Base-by-base conservation (phyloP, 805 yeast species). In the Metschnikowia corniflorae region DNA sequence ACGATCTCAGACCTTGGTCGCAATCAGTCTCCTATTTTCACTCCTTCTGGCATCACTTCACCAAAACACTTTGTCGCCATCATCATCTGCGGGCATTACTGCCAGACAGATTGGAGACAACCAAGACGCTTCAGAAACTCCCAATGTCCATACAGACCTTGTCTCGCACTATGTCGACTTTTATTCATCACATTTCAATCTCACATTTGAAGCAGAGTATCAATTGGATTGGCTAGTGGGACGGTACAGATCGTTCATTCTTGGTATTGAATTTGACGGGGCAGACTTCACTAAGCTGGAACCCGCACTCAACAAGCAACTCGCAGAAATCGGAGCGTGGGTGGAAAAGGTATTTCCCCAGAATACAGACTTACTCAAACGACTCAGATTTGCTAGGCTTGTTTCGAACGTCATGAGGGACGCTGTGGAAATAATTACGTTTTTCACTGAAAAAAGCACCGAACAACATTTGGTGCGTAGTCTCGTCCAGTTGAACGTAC, bases 401-500 rank as follows among this genome's bases (percentile, higher is more conserved):
- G 15, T 26, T 14, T 33, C 17, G 6, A 14, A 9, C 15, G 17
- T 10, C 15, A n/a, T 33, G 19, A 12, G 5, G 8, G 15, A 7
- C 10, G 21, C 36, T 20, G 24, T 16, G n/a, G 16, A 10, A 9
- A 16, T 23, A 5, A 8, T 33, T 6, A 14, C 15, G 10, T 33
- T 19, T 20, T 26, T 19, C 20, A 19, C 20, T 3, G 17, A 7
- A 9, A 13, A 13, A 19, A 17, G 26, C 16, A 16, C 20, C 10
- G 25, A 6, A 6, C 30, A 26, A 14, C 24, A 19, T 6, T 22
- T 33, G 27, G 27, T 33, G 16, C 27, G 23, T 9, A 3, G 18
- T n/a, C 5, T 33, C n/a, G 12, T 26, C 16, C 23, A 20, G 22
- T 21, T 33, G n/a, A 27, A 33, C 16, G 27, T 33, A 10, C 19